Conservation (phyloP, 2,329 filamentous ascomycete genomes). For the Teratosphaeria destructans region DNA sequence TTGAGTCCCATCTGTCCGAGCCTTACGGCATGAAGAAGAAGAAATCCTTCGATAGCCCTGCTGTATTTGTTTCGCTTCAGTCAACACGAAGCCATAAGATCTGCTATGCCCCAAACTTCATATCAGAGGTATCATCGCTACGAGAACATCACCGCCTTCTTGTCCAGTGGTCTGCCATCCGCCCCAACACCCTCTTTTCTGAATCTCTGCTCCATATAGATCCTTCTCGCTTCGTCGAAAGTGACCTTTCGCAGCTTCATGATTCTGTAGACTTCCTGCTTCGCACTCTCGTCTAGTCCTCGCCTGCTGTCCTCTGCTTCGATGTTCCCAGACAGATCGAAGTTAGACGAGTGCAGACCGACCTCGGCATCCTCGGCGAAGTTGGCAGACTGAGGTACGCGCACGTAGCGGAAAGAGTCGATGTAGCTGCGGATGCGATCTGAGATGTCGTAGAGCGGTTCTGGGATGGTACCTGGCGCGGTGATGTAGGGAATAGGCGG, state of each 20-base stretch:
- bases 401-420: slow-evolving; percentile 54
- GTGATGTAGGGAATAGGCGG: slow-evolving; percentile 46
- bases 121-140: slow-evolving; percentile 23
- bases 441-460: slow-evolving; percentile 43
- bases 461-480: slow-evolving; percentile 37
- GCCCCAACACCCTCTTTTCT: slow-evolving; percentile 77
- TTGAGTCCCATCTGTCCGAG: too few species aligned
- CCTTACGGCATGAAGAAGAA: too few species aligned
- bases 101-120: not conserved
- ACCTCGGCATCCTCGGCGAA: slow-evolving; percentile 82
- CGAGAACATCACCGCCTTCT: slow-evolving; percentile 91
- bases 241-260: slow-evolving; percentile 77
- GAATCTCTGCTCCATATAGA: slow-evolving; percentile 79
- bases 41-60: too few species aligned
- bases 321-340: slow-evolving; percentile 74
- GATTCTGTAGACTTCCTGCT: slow-evolving; percentile 73
- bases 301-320: slow-evolving; percentile 65
- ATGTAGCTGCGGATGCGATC: slow-evolving; percentile 29
- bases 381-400: slow-evolving; percentile 53
- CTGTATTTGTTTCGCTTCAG: too few species aligned
- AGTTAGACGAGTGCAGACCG: slow-evolving; percentile 71
- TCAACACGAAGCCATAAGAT: not conserved
- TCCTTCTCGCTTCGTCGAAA: slow-evolving; percentile 83
- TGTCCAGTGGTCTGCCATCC: slow-evolving; percentile 79
- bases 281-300: slow-evolving; percentile 70